Conservation (phyloP, 352 stramenopile species). For the Peronospora tabacina region DNA sequence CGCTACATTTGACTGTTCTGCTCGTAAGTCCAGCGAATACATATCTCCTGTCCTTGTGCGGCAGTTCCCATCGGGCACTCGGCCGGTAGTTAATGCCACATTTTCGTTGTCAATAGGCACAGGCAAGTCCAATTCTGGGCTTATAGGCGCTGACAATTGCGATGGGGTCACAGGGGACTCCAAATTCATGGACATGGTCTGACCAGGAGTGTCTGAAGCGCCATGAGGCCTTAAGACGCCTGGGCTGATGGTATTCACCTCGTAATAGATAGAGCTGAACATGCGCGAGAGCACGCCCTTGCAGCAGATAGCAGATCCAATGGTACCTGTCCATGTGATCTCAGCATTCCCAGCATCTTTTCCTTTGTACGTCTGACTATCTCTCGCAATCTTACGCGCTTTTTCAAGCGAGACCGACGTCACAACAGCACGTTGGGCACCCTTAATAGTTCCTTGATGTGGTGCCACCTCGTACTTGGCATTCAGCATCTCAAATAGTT, state of each 20-base stretch:
- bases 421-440: conserved; percentile 30
- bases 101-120: conserved; percentile 26
- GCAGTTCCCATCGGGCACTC: conserved; percentile 24
- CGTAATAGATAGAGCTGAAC: conserved; percentile 69
- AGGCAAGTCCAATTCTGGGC: conserved; percentile 20
- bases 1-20: conserved; percentile 14
- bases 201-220: conserved; percentile 55
- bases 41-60: conserved; percentile 30
- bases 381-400: conserved; percentile 45
- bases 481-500: conserved; percentile 85
- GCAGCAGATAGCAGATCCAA: conserved; percentile 65
- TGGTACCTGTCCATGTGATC: conserved; percentile 44
- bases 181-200: conserved; percentile 43
- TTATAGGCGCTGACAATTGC: conserved; percentile 32
- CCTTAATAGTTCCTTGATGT: conserved; percentile 60
- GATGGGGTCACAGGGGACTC: conserved; percentile 48
- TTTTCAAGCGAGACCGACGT: conserved; percentile 45
- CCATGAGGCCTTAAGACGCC: conserved; percentile 45
- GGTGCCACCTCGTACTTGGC: conserved; percentile 79
- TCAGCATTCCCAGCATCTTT: conserved; percentile 51
- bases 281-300: conserved; percentile 48
- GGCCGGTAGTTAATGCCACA: conserved; percentile 36
- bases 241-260: conserved; percentile 69
- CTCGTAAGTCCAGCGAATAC: conserved; percentile 10
- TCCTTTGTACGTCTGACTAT: conserved; percentile 45